A percentile compares a stretch with the other conserved stretches of the same genome.
Evolutionary conservation across 805 yeast genomes (phyloP).

Genomic region (Candida arabinofermentans): DNA sequence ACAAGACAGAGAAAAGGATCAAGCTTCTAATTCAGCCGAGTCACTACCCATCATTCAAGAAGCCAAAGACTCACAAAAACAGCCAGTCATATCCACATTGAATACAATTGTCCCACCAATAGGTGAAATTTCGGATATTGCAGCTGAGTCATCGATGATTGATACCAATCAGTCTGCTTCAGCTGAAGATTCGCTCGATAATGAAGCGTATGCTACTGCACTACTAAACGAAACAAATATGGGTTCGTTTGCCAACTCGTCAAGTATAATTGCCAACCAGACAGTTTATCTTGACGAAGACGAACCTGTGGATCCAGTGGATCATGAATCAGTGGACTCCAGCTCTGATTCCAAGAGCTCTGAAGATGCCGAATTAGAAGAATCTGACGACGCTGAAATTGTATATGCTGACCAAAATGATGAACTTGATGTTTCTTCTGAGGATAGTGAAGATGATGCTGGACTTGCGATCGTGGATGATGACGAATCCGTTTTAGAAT

Average conservation of each 20-base stretch:
- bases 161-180: conserved; percentile 6
- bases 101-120: background rate
- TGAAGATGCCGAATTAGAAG: background rate
- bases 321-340: background rate
- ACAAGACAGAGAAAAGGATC: no score
- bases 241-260: conserved; percentile 8
- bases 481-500: conserved; percentile 2
- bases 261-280: conserved; percentile 21
- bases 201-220: conserved; percentile 26
- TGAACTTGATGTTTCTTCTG: conserved; percentile 4
- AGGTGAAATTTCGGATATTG: conserved; percentile 7
- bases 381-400: conserved; percentile 1
- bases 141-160: conserved; percentile 27
- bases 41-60: no score
- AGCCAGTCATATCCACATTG: background rate
- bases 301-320: conserved; percentile 1
- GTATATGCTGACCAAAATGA: background rate
- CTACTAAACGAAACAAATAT: conserved; percentile 18
- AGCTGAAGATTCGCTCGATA: conserved; percentile 13
- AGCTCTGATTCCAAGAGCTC: no score
- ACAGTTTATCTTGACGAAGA: conserved; percentile 22
- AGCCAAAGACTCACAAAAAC: background rate
- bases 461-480: conserved; percentile 3
- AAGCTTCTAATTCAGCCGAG: no score
- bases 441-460: conserved; percentile 6